phyloP scores from a whole-genome alignment of 768 basidiomycete species.

The Trametes punicea region DNA sequence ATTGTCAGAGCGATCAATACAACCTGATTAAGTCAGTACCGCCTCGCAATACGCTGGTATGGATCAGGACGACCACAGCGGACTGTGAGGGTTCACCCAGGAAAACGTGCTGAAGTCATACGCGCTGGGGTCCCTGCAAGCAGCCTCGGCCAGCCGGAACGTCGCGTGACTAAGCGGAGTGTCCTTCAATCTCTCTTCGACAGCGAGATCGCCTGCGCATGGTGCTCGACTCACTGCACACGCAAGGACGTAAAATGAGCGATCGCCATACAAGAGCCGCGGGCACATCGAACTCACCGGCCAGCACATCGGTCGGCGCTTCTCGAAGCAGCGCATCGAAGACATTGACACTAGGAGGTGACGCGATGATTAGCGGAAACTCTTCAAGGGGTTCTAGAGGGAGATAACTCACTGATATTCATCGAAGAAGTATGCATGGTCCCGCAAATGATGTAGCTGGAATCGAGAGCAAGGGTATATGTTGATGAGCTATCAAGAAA shows the following conservation, averaged over 20 bases:
- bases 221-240: conserved; percentile 1
- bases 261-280: conserved; percentile 16
- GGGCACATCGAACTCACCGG: conserved; percentile 12
- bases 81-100: conserved; percentile 12
- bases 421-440: conserved; percentile 23
- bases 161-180: conserved; percentile 1
- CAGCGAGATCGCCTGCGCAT: neutral
- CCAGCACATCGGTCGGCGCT: conserved; percentile 7
- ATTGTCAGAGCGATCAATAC: too few relatives aligned
- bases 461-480: conserved; percentile 13
- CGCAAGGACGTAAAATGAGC: neutral
- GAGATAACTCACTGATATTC: conserved; percentile 17
- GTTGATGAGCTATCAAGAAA: conserved; percentile 12
- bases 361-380: conserved; percentile 4
- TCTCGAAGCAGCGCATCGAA: conserved; percentile 12
- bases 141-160: neutral
- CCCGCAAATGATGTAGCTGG: conserved; percentile 14
- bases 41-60: too few relatives aligned
- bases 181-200: conserved; percentile 11
- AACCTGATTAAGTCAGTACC: too few relatives aligned
- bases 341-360: conserved; percentile 15
- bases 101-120: conserved; percentile 7
- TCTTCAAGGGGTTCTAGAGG: neutral
- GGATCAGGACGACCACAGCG: neutral
- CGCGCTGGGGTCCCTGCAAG: too few relatives aligned